Conservation (phyloP, 176 grass and related monocot species). For the Phragmites australis region DNA sequence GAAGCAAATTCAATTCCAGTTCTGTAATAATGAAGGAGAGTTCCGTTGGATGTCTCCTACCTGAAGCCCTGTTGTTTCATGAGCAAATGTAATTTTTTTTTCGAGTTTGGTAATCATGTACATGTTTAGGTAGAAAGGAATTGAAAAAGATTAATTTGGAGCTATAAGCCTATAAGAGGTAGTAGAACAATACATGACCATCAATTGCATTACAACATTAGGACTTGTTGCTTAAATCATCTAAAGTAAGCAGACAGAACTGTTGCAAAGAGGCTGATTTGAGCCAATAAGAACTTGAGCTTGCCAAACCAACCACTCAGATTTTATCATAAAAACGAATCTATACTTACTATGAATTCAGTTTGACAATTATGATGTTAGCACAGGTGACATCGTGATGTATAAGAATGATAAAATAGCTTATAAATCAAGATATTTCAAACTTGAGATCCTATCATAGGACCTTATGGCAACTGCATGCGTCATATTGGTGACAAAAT, state of each 20-base stretch:
- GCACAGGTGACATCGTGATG: background rate
- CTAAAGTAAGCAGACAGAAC: background rate
- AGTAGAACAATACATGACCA: slow-evolving; percentile 10
- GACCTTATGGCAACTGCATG: background rate
- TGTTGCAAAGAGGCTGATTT: slow-evolving; percentile 9
- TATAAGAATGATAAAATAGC: background rate
- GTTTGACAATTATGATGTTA: slow-evolving; percentile 1
- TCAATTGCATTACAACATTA: slow-evolving; percentile 1
- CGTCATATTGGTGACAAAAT: background rate
- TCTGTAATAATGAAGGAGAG: slow-evolving; percentile 46
- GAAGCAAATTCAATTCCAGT: slow-evolving; percentile 67
- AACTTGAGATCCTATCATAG: slow-evolving; percentile 13
- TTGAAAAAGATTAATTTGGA: slow-evolving; percentile 1
- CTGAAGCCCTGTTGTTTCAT: slow-evolving; percentile 31
- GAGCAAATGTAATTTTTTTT: slow-evolving; percentile 27
- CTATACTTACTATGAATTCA: background rate
- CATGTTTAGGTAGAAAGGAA: slow-evolving; percentile 32
- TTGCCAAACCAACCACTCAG: background rate
- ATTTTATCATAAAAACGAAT: background rate
- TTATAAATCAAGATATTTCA: background rate
- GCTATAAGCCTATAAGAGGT: background rate
- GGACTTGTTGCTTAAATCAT: background rate
- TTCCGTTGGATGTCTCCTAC: slow-evolving; percentile 35
- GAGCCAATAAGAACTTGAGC: background rate
- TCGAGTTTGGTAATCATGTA: slow-evolving; percentile 36